Conservation (phyloP, 116 monocot genomes). For the Zostera marina region DNA sequence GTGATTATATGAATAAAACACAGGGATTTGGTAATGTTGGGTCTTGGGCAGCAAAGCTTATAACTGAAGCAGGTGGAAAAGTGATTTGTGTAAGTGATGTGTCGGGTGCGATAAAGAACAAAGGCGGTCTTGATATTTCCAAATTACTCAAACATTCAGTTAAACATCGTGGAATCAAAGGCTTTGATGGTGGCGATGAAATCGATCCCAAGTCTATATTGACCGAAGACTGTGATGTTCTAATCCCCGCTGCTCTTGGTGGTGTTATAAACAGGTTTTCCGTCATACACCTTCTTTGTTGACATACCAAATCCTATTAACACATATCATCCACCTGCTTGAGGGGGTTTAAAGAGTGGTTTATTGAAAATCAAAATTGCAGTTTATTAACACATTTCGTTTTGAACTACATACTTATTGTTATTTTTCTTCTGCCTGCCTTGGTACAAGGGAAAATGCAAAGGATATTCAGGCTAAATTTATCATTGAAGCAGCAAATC, state of each 20-base stretch:
- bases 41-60: slow-evolving; percentile 79
- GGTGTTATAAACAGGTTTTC: slow-evolving; percentile 77
- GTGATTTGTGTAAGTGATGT: slow-evolving; percentile 73
- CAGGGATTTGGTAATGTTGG: slow-evolving; percentile 91
- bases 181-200: slow-evolving; percentile 62
- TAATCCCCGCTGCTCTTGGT: slow-evolving; percentile 81
- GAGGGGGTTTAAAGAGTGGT: no score
- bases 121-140: slow-evolving; percentile 52
- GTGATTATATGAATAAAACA: neutral
- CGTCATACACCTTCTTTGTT: neutral
- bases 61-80: slow-evolving; percentile 61
- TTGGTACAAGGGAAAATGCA: slow-evolving; percentile 64
- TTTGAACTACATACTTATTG: no score
- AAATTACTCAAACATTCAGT: slow-evolving; percentile 35
- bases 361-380: no score
- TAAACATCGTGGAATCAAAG: slow-evolving; percentile 55
- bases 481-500: slow-evolving; percentile 89
- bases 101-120: slow-evolving; percentile 66
- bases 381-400: no score
- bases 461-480: slow-evolving; percentile 77
- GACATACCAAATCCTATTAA: no score
- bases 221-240: slow-evolving; percentile 79
- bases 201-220: slow-evolving; percentile 31
- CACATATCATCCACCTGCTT: no score
- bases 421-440: neutral